These are phyloP conservation scores for Dianthus caryophyllus DNA, from an alignment of 148 eudicot genomes.

Conservation along the genomic window DNA sequence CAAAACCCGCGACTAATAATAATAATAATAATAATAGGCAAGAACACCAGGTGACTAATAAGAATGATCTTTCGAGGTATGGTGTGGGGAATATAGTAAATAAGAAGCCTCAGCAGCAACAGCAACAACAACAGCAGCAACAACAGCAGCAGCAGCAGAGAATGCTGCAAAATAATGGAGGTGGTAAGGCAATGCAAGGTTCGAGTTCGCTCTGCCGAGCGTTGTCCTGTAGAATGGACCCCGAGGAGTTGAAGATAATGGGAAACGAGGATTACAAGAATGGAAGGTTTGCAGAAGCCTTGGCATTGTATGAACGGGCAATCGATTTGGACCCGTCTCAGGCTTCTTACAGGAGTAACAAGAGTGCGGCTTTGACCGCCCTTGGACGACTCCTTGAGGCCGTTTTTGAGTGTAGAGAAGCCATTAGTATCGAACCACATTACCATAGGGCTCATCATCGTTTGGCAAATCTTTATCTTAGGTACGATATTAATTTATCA, in stretches of 20 bases:
- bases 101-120: conserved; percentile 28
- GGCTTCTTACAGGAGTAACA: conserved; percentile 88
- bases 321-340: conserved; percentile 78
- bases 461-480: conserved; percentile 73
- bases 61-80: conserved; percentile 22
- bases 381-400: conserved; percentile 90
- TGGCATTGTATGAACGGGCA: conserved; percentile 88
- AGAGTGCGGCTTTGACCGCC: conserved; percentile 84
- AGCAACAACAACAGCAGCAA: conserved; percentile 1
- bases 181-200: conserved; percentile 21
- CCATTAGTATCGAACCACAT: conserved; percentile 68
- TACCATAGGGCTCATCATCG: conserved; percentile 93
- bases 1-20: conserved; percentile 23
- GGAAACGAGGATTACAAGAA: conserved; percentile 96
- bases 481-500: conserved; percentile 33
- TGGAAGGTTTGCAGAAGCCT: conserved; percentile 82
- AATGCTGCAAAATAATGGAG: conserved; percentile 8
- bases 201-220: conserved; percentile 65
- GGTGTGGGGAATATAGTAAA: conserved; percentile 56
- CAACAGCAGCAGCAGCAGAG: conserved; percentile 7
- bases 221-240: conserved; percentile 91
- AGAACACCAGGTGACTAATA: conserved; percentile 18
- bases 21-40: too few species aligned
- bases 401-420: conserved; percentile 88
- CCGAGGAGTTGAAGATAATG: conserved; percentile 78